A percentile compares a stretch with the other conserved stretches of the same genome.
These are phyloP conservation scores for Lasiodiplodia theobromae DNA, from an alignment of 2,329 filamentous ascomycete species.

Conservation along the genomic window DNA sequence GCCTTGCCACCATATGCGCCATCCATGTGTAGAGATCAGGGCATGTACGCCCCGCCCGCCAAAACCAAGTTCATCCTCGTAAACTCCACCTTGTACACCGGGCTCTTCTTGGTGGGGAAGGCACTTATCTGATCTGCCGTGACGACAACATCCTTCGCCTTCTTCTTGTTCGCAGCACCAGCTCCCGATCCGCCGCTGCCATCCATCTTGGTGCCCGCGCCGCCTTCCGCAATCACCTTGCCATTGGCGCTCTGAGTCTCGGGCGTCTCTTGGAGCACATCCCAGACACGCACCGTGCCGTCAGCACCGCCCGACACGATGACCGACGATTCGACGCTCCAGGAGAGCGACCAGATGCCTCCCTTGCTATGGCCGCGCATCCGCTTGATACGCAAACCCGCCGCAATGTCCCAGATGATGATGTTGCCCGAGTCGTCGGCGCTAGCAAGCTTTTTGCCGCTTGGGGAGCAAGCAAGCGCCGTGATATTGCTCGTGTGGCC, in stretches of 20 bases:
- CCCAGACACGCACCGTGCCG: constrained; percentile 93
- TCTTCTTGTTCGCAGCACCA: constrained; percentile 54
- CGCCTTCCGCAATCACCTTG: constrained; percentile 58
- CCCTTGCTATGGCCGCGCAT: constrained; percentile 94
- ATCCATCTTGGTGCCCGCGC: constrained; percentile 54
- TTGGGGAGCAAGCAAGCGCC: constrained; percentile 82
- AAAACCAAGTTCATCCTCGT: constrained; percentile 95
- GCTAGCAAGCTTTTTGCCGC: constrained; percentile 88
- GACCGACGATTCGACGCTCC: constrained; percentile 90
- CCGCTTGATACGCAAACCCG: constrained; percentile 84
- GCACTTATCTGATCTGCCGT: constrained; percentile 93
- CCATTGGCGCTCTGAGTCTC: constrained; percentile 63
- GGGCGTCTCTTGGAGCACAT: constrained; percentile 75
- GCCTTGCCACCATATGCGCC: constrained; percentile 19
- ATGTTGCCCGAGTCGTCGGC: constrained; percentile 90
- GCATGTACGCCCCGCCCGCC: constrained; percentile 76
- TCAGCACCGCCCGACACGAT: constrained; percentile 91
- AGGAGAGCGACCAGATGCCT: constrained; percentile 91
- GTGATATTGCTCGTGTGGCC: constrained; percentile 90
- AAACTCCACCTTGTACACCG: constrained; percentile 90
- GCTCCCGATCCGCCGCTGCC: constrained; percentile 48
- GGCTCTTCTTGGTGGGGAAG: constrained; percentile 95
- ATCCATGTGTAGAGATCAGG: constrained; percentile 36
- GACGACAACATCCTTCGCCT: constrained; percentile 91
- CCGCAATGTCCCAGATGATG: constrained; percentile 91